Evolutionary conservation across 129 eudicot genomes (phyloP), one percentile per base, ranked within the genome.

Genomic region (Flaveria ramosissima): DNA sequence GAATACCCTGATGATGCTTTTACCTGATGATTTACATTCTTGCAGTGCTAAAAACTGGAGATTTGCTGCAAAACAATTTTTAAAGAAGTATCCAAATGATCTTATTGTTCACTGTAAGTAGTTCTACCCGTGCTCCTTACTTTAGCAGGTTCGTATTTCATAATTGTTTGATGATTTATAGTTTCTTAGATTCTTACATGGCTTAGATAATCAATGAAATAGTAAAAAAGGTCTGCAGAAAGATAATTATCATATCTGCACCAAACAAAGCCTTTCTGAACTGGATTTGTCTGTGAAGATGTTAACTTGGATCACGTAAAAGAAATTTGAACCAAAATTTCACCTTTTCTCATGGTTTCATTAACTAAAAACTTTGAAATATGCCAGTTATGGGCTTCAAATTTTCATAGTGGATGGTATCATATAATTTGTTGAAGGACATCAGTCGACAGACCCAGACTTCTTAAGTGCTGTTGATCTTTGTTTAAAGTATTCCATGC

Each of bases 31-130:
- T 15, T 39, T 61, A n/a, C 21, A 13, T 74, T 14, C 68, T 17
- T 80, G 80, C 86, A 92, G 97, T 82, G 90, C 96, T 73, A 71
- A 85, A 27, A 47, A 92, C 74, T 89, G 97, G 96, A 92, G 89
- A 59, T 92, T 45, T 84, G 89, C 89, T 43, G 92, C 96, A 14
- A 87, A 87, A 80, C 92, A 92, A 21, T 87, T 92, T 71, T 56
- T 89, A 68, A 92, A 92, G 88, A 84, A 80, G 70, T 85, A 89
- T 77, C 97, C 96, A 1, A 64, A 79, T 1, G 90, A 92, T 77
- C 86, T 89, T 70, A 70, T 89, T 55, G 97, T 92, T 52, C 96
- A 92, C 70, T 87, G 96, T 92, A 78, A 88, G 94, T 39, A 71
- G 43, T 67, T 17, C 36, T 64, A 64, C 56, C 72, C 41, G 1